Base-by-base conservation (phyloP, 208 protist genomes). In the Trypanosoma conorhini region DNA sequence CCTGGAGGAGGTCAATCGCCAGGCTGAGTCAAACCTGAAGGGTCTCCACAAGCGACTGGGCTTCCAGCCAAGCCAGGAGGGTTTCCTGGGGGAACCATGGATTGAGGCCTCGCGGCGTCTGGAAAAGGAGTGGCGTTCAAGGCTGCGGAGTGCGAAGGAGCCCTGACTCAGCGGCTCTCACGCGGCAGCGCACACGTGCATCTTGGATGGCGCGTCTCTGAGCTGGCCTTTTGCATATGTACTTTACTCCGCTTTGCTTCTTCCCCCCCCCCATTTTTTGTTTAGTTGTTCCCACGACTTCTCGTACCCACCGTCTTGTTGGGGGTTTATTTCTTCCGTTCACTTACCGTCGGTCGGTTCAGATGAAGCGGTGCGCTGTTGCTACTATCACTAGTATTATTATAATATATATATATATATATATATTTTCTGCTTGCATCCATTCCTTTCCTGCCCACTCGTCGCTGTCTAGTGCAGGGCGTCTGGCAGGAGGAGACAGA, bases 41-140 rank as follows among this genome's bases (percentile, higher is more conserved):
- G n/a, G 26, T 26, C 62, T 62, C 13, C 40, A 62, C 38, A 5
- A 24, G 1, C 52, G 65, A 26, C 13, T 70, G 1, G 65, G 65
- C 3, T 62, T 70, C 44, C 15, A 50, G 26, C 22, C n/a, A 68
- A 58, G 15, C 21, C 31, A 60, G 26, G 63, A 60, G 17, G 50
- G 17, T 50, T 22, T 5, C 30, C 22, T 44, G 9, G 65, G 22
- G 19, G 54, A 60, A 26, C 21, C 35, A 30, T 70, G 65, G 65
- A 12, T 62, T 28, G 55, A 70, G 19, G 30, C 24, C 26, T 40
- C 65, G 33, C 44, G 22, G 42, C 55, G 44, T 31, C 1, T 70
- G 21, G 65, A 70, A 19, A 62, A 22, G 12, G 65, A 60, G 7
- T 70, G 65, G 65, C 65, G 65, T 10, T 38, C 65, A 31, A 51